Conservation (phyloP, 192 early-diverging fungal species). For the Backusella psychrophila region DNA sequence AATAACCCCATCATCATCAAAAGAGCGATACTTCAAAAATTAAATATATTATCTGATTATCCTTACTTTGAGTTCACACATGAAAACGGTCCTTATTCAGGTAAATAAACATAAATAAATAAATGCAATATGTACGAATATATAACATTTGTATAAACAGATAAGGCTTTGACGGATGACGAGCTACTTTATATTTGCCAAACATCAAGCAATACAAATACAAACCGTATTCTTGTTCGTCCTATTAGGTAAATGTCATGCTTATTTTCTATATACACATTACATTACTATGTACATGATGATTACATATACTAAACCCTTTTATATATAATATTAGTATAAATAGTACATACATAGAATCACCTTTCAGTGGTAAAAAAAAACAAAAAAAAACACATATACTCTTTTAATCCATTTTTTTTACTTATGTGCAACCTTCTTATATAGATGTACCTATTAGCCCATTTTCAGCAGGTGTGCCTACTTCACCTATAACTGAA, state of each 20-base stretch:
- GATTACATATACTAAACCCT: neutral
- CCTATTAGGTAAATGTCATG: conserved; percentile 3
- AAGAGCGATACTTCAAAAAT: conserved; percentile 7
- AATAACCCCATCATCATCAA: conserved; percentile 1
- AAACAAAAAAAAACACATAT: neutral
- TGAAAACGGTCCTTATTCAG: conserved; percentile 7
- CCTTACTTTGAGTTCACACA: conserved; percentile 1
- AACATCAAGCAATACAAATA: conserved; percentile 18
- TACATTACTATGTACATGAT: neutral
- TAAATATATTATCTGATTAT: neutral
- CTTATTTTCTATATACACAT: neutral
- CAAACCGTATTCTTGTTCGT: conserved; percentile 21
- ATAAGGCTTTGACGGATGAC: conserved; percentile 14
- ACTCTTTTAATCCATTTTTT: neutral
- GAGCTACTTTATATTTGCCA: conserved; percentile 25
- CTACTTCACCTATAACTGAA: neutral
- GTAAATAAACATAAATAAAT: neutral
- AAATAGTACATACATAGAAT: neutral
- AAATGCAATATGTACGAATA: neutral
- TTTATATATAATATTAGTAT: neutral
- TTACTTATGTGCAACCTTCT: conserved; percentile 13
- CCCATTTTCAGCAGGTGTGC: neutral
- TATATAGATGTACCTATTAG: conserved; percentile 3
- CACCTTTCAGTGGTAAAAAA: neutral
- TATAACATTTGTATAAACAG: conserved; percentile 3